phyloP scores from a whole-genome alignment of 805 yeast genomes.

The Barnettozyma wickerhamii region DNA sequence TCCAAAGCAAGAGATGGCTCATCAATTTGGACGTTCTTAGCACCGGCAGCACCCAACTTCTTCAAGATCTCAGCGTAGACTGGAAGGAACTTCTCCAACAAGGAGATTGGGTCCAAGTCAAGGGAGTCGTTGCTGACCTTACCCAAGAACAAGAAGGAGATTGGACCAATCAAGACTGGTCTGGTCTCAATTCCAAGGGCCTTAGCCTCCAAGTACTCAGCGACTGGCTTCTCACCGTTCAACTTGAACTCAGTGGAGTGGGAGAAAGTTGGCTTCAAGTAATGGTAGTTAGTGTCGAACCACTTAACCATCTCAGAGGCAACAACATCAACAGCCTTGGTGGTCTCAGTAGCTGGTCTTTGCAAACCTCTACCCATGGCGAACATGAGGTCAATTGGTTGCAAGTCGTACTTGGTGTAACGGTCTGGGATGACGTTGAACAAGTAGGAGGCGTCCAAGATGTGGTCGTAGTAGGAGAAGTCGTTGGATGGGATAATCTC shows the following conservation, averaged over 20 bases:
- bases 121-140: constrained; percentile 97
- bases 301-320: constrained; percentile 99
- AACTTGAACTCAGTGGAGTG: constrained; percentile 93
- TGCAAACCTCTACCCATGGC: constrained; percentile 99
- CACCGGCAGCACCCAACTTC: constrained; percentile 93
- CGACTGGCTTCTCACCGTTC: constrained; percentile 94
- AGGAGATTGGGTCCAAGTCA: constrained; percentile 88
- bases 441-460: constrained; percentile 84
- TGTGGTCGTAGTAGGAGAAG: constrained; percentile 97
- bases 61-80: constrained; percentile 85
- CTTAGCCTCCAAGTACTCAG: constrained; percentile 97
- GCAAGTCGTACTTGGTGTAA: constrained; percentile 86
- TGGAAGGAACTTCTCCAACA: constrained; percentile 86
- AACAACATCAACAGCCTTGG: constrained; percentile 93
- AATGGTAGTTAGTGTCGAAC: constrained; percentile 99
- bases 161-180: constrained; percentile 96
- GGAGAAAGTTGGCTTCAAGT: constrained; percentile 98
- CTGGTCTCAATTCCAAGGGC: constrained; percentile 93
- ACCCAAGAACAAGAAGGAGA: constrained; percentile 91
- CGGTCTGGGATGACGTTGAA: constrained; percentile 97
- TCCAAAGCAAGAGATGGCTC: constrained; percentile 97
- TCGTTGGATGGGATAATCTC: constrained; percentile 97
- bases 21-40: constrained; percentile 90
- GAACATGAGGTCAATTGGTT: constrained; percentile 86
- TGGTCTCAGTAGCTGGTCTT: constrained; percentile 85